Conservation (phyloP, 495 filamentous ascomycete genomes). For the Lophiotrema nucula region DNA sequence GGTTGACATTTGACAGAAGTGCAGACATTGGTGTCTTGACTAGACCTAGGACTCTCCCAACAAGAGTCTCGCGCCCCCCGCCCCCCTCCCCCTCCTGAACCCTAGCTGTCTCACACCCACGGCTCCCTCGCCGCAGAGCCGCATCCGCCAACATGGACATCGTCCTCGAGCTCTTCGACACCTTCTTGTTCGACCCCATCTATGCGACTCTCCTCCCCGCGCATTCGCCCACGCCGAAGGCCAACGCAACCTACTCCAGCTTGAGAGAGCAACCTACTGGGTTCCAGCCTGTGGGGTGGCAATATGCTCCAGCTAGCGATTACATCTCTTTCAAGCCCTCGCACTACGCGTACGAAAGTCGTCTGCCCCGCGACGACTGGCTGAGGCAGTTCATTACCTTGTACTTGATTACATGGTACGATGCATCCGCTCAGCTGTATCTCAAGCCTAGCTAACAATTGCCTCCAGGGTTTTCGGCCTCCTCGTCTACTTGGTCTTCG, state of each 20-base stretch:
- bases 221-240: slow-evolving; percentile 48
- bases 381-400: slow-evolving; percentile 74
- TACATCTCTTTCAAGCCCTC: slow-evolving; percentile 69
- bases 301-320: slow-evolving; percentile 71
- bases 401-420: slow-evolving; percentile 81
- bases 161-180: slow-evolving; percentile 82
- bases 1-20: no score
- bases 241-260: slow-evolving; percentile 39
- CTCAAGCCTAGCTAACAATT: slow-evolving; percentile 20
- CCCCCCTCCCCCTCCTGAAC: no score
- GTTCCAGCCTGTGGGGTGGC: slow-evolving; percentile 46
- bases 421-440: neutral
- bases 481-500: slow-evolving; percentile 78
- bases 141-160: slow-evolving; percentile 70
- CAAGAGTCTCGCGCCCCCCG: no score
- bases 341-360: slow-evolving; percentile 77
- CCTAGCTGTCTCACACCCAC: no score
- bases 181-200: slow-evolving; percentile 74
- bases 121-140: no score
- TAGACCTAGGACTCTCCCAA: no score
- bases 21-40: no score
- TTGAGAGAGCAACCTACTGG: slow-evolving; percentile 37
- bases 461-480: slow-evolving; percentile 76
- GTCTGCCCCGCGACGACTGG: slow-evolving; percentile 75
- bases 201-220: slow-evolving; percentile 73